phyloP scores from a whole-genome alignment of 371 early-diverging fungal species.

The Actinomucor elegans region DNA sequence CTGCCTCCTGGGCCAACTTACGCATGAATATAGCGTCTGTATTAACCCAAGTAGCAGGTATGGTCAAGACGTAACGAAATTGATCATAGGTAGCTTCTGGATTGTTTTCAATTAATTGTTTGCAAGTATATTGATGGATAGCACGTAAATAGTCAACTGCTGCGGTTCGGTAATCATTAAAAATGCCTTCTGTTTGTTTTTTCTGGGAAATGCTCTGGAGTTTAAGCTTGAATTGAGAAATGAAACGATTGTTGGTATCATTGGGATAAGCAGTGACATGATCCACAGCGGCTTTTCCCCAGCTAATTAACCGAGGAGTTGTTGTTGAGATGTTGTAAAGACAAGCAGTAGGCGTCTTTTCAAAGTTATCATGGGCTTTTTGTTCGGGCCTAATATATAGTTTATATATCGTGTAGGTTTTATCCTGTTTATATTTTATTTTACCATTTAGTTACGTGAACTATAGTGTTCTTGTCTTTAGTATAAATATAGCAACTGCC shows the following conservation, averaged over 20 bases:
- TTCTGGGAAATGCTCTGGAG: not conserved
- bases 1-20: conserved; percentile 38
- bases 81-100: not conserved
- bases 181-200: not conserved
- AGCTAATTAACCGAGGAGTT: not conserved
- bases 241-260: not conserved
- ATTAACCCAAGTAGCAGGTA: conserved; percentile 48
- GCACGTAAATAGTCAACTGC: conserved; percentile 10
- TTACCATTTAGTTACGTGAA: conserved; percentile 4
- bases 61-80: conserved; percentile 25
- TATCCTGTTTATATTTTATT: not conserved
- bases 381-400: conserved; percentile 3
- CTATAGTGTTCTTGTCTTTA: not conserved
- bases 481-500: conserved; percentile 5
- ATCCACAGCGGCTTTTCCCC: conserved; percentile 6
- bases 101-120: not conserved
- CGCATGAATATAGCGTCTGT: conserved; percentile 38
- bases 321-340: not conserved
- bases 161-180: not conserved
- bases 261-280: not conserved
- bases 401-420: not conserved
- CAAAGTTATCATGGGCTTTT: not conserved
- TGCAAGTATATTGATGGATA: not conserved
- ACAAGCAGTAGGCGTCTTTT: conserved; percentile 10
- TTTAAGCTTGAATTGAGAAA: conserved; percentile 1